Evolutionary conservation across 352 stramenopile genomes (phyloP).

Genomic region (Plasmopara muralis): DNA sequence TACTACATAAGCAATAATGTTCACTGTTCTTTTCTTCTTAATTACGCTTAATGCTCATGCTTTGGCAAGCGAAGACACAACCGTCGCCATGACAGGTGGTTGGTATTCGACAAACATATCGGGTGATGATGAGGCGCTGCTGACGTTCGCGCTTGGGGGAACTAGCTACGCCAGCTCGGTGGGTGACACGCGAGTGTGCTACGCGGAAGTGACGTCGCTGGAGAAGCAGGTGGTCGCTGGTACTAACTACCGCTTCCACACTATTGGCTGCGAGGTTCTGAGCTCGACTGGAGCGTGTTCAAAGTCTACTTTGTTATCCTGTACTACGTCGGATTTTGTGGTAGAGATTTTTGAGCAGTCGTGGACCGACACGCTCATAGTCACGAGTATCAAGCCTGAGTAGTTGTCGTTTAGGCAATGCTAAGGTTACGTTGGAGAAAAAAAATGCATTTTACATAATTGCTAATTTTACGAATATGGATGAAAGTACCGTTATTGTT

Average conservation of each 20-base stretch:
- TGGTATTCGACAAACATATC: constrained; percentile 25
- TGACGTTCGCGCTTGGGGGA: constrained; percentile 23
- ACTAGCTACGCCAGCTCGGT: constrained; percentile 23
- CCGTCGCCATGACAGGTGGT: constrained; percentile 17
- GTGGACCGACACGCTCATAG: constrained; percentile 56
- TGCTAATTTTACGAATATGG: too few species aligned
- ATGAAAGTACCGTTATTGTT: too few species aligned
- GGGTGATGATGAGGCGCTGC: constrained; percentile 17
- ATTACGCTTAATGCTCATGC: constrained; percentile 12
- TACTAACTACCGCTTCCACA: constrained; percentile 70
- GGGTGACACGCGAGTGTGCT: constrained; percentile 38
- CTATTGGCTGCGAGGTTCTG: constrained; percentile 41
- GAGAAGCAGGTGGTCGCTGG: constrained; percentile 66
- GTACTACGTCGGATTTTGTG: constrained; percentile 28
- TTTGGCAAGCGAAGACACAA: constrained; percentile 13
- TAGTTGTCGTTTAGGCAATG: too few species aligned
- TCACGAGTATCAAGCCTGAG: constrained; percentile 35
- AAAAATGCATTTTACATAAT: too few species aligned
- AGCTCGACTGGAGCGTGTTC: constrained; percentile 36
- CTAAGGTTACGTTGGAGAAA: too few species aligned
- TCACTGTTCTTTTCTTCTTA: constrained; percentile 9
- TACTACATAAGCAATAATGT: constrained; percentile 8
- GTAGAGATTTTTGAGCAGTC: constrained; percentile 53
- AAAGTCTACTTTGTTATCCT: constrained; percentile 18
- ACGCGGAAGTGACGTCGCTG: constrained; percentile 25